A percentile compares a stretch with the other conserved stretches of the same genome.
Evolutionary conservation across 164 flowering plant species (phyloP).

Genomic region (Chloranthus sessilifolius): DNA sequence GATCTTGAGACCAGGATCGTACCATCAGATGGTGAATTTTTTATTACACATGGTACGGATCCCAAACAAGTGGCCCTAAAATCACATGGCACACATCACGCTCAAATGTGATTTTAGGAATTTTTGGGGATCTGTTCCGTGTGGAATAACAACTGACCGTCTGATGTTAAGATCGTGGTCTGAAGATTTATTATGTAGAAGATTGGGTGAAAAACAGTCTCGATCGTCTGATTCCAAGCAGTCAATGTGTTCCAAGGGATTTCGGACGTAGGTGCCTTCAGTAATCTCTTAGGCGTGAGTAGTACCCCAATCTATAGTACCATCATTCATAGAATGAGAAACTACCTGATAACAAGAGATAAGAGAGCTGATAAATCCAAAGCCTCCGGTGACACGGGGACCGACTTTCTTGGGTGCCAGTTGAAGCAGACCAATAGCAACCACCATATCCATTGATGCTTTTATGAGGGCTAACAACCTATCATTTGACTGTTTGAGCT

Average conservation of each 20-base stretch:
- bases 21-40: too few species aligned
- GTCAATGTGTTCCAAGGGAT: not conserved
- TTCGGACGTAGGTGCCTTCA: not conserved
- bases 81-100: too few species aligned
- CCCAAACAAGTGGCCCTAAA: too few species aligned
- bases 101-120: too few species aligned
- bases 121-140: too few species aligned
- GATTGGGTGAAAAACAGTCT: too few species aligned
- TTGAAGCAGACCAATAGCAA: slow-evolving; percentile 92
- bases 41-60: too few species aligned
- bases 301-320: not conserved
- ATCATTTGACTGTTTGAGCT: slow-evolving; percentile 70
- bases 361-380: slow-evolving; percentile 82
- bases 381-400: slow-evolving; percentile 92
- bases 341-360: slow-evolving; percentile 97
- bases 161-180: too few species aligned
- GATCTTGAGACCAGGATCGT: too few species aligned
- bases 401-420: slow-evolving; percentile 90
- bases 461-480: slow-evolving; percentile 75
- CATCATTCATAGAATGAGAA: not conserved
- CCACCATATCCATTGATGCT: slow-evolving; percentile 74
- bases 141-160: too few species aligned
- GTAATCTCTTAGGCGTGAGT: not conserved
- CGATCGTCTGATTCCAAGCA: too few species aligned
- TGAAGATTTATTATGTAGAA: too few species aligned